Evolutionary conservation across 2,329 filamentous ascomycete genomes (phyloP), one percentile per base, ranked within the genome.

Genomic region (Monascus ruber): DNA sequence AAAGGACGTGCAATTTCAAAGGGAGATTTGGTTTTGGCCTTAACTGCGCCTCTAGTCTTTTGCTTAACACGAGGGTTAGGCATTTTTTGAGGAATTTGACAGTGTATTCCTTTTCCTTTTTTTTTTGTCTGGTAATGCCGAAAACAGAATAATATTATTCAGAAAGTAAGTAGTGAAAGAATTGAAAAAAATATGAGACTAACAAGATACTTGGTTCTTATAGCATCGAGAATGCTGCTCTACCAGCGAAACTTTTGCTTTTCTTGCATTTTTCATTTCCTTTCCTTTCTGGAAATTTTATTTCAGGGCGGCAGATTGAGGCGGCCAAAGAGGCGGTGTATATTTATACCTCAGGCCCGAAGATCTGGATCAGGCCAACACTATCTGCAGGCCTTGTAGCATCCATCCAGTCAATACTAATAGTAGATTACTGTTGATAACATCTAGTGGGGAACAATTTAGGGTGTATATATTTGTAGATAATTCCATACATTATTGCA

Each of bases 41-140:
- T 47, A 24, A 38, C 39, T 39, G 43, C 43, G n/a, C 48, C 49
- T 50, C 49, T 50, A 35, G 51, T 42, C 45, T 60, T 62, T 44
- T 52, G 40, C 38, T 61, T 60, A 17, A 55, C 41, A 25, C 37
- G 44, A 25, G 46, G 35, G 42, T 54, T 52, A 24, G 52, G 44
- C 58, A 60, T 60, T 40, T 31, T 31, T 52, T 36, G 8, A 11
- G 31, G 31, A 8, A 31, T 8, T 31, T 31, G 17, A 17, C 17
- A 17, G 17, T 17, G 17, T 17, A 17, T 17, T 17, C 17, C 17
- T 17, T 17, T 17, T 17, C 17, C 17, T 17, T 17, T 17, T 17
- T 17, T 17, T 17, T 17, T 17, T 17, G 17, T 17, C 17, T 17
- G 17, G 17, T 17, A 17, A 17, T 17, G 17, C 17, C 17, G 17